Percentiles rank a stretch among this genome's conserved stretches.
phyloP scores from a whole-genome alignment of 352 stramenopile genomes.

The Phytophthora pinifolia region DNA sequence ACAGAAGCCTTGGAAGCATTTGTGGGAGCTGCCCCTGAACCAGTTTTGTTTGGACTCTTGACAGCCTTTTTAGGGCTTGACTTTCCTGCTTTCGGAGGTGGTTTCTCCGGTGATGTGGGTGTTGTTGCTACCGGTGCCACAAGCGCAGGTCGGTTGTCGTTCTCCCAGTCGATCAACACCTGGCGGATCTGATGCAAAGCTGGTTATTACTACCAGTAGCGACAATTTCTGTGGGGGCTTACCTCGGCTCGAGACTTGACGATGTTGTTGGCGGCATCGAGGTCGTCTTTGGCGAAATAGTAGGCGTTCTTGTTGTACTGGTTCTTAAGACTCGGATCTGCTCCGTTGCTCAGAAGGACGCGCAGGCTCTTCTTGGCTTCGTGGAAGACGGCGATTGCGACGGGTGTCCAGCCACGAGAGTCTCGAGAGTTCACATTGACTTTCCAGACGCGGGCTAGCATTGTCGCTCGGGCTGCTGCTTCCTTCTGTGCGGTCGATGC shows the following conservation, averaged over 20 bases:
- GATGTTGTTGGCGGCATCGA: slow-evolving; percentile 84
- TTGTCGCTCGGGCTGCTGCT: slow-evolving; percentile 23
- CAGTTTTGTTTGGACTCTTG: slow-evolving; percentile 21
- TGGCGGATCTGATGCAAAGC: slow-evolving; percentile 50
- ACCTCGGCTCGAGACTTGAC: slow-evolving; percentile 74
- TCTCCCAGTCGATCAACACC: slow-evolving; percentile 70
- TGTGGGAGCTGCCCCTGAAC: slow-evolving; percentile 1
- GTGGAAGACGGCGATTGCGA: slow-evolving; percentile 88
- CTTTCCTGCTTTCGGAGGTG: slow-evolving; percentile 19
- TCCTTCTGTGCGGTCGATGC: slow-evolving; percentile 28
- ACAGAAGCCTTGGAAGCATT: slow-evolving; percentile 14
- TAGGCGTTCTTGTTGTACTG: slow-evolving; percentile 91
- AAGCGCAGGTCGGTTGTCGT: slow-evolving; percentile 41
- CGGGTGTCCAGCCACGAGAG: slow-evolving; percentile 84
- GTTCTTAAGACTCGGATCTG: slow-evolving; percentile 84
- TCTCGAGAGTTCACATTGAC: slow-evolving; percentile 76
- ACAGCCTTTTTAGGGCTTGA: slow-evolving; percentile 24
- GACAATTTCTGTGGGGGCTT: slow-evolving; percentile 5
- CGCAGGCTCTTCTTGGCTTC: slow-evolving; percentile 71
- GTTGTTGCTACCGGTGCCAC: slow-evolving; percentile 5
- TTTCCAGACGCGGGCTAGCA: slow-evolving; percentile 56
- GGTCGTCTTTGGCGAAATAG: slow-evolving; percentile 87
- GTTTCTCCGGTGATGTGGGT: not conserved
- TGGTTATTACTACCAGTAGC: not conserved
- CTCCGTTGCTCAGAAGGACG: slow-evolving; percentile 77